Evolutionary conservation across 1,139 yeast species (phyloP).

Genomic region (Wickerhamiella pararugosa): DNA sequence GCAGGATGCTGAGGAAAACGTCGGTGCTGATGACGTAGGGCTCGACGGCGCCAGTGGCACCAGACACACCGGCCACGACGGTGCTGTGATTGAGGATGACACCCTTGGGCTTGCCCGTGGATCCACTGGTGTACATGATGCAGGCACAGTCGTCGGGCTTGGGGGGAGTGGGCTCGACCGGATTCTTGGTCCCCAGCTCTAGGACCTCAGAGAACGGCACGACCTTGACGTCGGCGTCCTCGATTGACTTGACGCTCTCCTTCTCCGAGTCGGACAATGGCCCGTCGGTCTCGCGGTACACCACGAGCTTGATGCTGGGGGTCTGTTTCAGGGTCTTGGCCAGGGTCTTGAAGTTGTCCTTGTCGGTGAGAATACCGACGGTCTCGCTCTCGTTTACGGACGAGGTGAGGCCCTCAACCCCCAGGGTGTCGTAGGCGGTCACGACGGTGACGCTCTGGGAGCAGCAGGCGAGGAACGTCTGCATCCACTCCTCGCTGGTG

Average conservation of each 20-base stretch:
- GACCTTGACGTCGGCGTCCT: slow-evolving; percentile 60
- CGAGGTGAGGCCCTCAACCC: slow-evolving; percentile 80
- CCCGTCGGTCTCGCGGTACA: slow-evolving; percentile 56
- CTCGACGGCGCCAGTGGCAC: slow-evolving; percentile 53
- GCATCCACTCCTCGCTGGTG: slow-evolving; percentile 81
- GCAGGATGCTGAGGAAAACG: slow-evolving; percentile 73
- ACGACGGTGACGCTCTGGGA: slow-evolving; percentile 75
- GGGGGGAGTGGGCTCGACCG: slow-evolving; percentile 35
- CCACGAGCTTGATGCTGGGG: slow-evolving; percentile 44
- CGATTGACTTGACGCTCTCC: slow-evolving; percentile 40
- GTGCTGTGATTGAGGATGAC: slow-evolving; percentile 72
- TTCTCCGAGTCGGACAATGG: slow-evolving; percentile 20
- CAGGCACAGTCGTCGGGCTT: slow-evolving; percentile 66
- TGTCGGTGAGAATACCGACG: slow-evolving; percentile 69
- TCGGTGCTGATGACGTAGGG: slow-evolving; percentile 42
- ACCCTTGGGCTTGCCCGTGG: slow-evolving; percentile 97
- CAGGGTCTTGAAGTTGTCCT: slow-evolving; percentile 48
- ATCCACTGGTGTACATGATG: slow-evolving; percentile 97
- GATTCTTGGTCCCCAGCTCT: slow-evolving; percentile 42
- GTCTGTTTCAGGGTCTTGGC: slow-evolving; percentile 55
- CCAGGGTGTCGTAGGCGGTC: slow-evolving; percentile 94
- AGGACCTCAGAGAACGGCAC: slow-evolving; percentile 51
- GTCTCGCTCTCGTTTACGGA: slow-evolving; percentile 74
- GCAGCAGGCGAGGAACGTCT: slow-evolving; percentile 62
- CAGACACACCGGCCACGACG: slow-evolving; percentile 71